Evolutionary conservation across 805 yeast species (phyloP).

Genomic region (Tetrapisispora nanseiensis): DNA sequence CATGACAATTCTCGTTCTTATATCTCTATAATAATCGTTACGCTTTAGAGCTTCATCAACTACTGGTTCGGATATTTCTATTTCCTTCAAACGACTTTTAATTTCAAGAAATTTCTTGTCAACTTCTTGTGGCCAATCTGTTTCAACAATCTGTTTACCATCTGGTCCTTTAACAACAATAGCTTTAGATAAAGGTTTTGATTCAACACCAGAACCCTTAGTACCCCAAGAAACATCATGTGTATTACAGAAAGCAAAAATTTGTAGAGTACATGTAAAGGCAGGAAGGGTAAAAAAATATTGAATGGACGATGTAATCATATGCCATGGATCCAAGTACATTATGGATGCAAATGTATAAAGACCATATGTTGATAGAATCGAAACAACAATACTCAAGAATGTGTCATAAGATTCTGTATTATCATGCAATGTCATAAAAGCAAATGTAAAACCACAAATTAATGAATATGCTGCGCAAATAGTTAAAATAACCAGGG

Average conservation of each 20-base stretch:
- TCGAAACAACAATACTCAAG: conserved; percentile 70
- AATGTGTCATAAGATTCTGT: conserved; percentile 40
- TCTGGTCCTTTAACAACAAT: conserved; percentile 70
- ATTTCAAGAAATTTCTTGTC: conserved; percentile 30
- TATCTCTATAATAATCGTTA: conserved; percentile 90
- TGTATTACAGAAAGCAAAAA: conserved; percentile 94
- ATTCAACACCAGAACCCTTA: conserved; percentile 77
- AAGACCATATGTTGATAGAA: conserved; percentile 85
- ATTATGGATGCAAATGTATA: conserved; percentile 73
- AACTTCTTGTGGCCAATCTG: conserved; percentile 33
- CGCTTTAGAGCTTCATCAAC: conserved; percentile 25
- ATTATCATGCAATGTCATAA: conserved; percentile 38
- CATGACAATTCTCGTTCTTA: conserved; percentile 90
- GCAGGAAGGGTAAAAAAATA: conserved; percentile 86
- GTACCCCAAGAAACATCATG: conserved; percentile 99
- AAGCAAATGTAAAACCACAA: conserved; percentile 76
- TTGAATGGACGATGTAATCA: conserved; percentile 76
- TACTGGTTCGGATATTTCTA: conserved; percentile 21
- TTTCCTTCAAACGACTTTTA: conserved; percentile 30
- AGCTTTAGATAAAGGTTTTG: conserved; percentile 67
- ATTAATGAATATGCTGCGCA: conserved; percentile 75
- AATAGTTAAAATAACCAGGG: conserved; percentile 62
- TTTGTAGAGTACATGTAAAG: conserved; percentile 84
- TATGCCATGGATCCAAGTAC: conserved; percentile 95
- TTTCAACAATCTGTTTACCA: conserved; percentile 74